Evolutionary conservation across 2,329 filamentous ascomycete genomes (phyloP).

Genomic region (Geoglossum cookeanum): DNA sequence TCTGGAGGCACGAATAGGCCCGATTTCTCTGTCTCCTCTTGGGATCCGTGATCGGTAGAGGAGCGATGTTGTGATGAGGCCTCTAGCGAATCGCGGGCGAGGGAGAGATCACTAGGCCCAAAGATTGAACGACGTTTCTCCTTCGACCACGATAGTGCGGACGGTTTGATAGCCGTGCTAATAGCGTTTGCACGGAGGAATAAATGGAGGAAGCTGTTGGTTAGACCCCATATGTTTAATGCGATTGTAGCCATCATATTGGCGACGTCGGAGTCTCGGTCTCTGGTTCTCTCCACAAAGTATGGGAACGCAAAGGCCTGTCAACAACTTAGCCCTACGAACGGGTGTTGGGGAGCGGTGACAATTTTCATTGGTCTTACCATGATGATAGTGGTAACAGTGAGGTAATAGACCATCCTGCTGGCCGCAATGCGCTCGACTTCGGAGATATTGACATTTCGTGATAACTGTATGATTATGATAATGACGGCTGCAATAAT

Average conservation of each 20-base stretch:
- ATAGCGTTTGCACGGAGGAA: constrained; percentile 45
- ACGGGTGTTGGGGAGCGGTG: not conserved
- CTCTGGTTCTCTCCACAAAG: constrained; percentile 38
- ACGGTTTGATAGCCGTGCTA: constrained; percentile 33
- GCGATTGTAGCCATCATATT: constrained; percentile 47
- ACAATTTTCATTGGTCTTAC: constrained; percentile 23
- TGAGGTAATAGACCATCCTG: constrained; percentile 49
- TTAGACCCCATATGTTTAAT: constrained; percentile 44
- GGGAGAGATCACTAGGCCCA: constrained; percentile 25
- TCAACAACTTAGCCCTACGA: constrained; percentile 6
- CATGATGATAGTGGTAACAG: constrained; percentile 35
- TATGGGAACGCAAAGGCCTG: constrained; percentile 43
- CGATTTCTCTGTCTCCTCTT: not conserved
- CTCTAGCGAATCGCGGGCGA: not conserved
- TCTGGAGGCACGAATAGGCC: not conserved
- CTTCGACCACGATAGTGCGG: constrained; percentile 26
- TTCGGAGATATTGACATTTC: constrained; percentile 33
- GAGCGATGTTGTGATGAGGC: not conserved
- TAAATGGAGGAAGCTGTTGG: constrained; percentile 45
- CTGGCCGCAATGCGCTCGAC: constrained; percentile 44
- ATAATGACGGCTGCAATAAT: constrained; percentile 32
- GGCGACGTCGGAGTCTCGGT: constrained; percentile 28
- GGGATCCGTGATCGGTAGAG: not conserved
- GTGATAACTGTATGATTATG: constrained; percentile 38
- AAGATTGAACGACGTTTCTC: constrained; percentile 30